Base-by-base conservation (phyloP, 2,329 filamentous ascomycete genomes). In the Fusarium devonianum region DNA sequence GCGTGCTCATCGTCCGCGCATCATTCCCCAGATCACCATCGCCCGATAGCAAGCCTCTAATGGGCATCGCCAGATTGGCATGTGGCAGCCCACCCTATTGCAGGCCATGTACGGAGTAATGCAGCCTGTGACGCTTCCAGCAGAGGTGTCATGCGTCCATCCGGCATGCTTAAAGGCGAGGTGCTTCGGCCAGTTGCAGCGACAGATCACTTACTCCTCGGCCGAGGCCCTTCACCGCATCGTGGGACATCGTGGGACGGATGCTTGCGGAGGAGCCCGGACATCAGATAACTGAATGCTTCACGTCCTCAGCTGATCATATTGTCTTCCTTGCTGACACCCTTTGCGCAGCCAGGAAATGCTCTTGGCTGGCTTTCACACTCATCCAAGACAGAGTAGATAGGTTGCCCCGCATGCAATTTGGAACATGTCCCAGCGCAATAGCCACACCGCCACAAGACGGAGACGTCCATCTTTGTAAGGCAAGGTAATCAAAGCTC, bases 111-210 rank as follows among this genome's bases (percentile, higher is more conserved):
- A n/a, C 23, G 25, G 21, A 23, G 22, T 19, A 12, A 49, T 64
- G 61, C 56, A 49, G 47, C 21, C 48, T 45, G 46, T 48, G 40
- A 46, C 53, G 48, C 35, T 53, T 38, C 29, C 30, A 45, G 19
- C 29, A 52, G 28, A 43, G 42, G 53, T 64, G 56, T 57, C 57
- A 63, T 63, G 58, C 44, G 47, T 61, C 54, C 38, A 46, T 54
- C 41, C 37, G 41, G 47, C 49, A 47, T 54, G 38, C 52, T 38
- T 21, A 29, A 19, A 35, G 49, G 33, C 19, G 41, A 48, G 21
- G 26, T 12, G 9, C 14, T 23, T 9, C 16, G 29, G 34, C 37
- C 38, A 39, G 30, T 23, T 35, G 23, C 29, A 29, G 35, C 14
- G 22, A 16, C 22, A 26, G 23, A 13, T 34, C 29, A 32, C 50